A percentile compares a stretch with the other conserved stretches of the same genome.
Conservation (phyloP, 1,284 basidiomycete genomes). For the Earliella scabrosa region DNA sequence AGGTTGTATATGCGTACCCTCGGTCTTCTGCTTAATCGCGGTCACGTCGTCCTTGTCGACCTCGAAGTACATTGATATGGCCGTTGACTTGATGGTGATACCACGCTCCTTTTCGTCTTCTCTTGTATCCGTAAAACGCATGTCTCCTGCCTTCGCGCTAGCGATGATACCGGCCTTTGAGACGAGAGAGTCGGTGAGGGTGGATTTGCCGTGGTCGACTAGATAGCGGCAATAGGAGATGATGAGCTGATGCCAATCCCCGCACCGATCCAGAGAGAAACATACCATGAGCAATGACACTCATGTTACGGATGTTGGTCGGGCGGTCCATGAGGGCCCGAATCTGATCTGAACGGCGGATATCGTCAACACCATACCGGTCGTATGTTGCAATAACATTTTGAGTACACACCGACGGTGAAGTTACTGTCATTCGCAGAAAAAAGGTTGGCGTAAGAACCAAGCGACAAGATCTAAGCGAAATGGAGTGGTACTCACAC, state of each 20-base stretch:
- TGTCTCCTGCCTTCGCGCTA: conserved; percentile 92
- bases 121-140: conserved; percentile 98
- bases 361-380: not conserved
- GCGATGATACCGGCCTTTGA: conserved; percentile 99
- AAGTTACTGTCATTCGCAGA: conserved; percentile 67
- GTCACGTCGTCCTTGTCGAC: conserved; percentile 88
- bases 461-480: conserved; percentile 14
- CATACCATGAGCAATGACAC: conserved; percentile 93
- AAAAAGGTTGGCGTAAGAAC: conserved; percentile 39
- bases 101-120: conserved; percentile 99
- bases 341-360: conserved; percentile 72
- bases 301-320: conserved; percentile 98
- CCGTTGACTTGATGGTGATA: conserved; percentile 99
- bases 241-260: conserved; percentile 11
- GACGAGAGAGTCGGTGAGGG: conserved; percentile 98
- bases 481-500: conserved; percentile 59
- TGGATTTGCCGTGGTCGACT: conserved; percentile 99
- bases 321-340: conserved; percentile 89
- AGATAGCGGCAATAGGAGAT: conserved; percentile 15
- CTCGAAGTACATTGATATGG: conserved; percentile 99
- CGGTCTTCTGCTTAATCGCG: conserved; percentile 93
- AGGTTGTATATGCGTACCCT: conserved; percentile 55
- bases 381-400: not conserved
- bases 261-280: conserved; percentile 22
- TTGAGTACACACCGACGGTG: conserved; percentile 71